These are phyloP conservation scores for Entoloma clypeatum DNA, from an alignment of 1,284 basidiomycete species.

Conservation along the genomic window DNA sequence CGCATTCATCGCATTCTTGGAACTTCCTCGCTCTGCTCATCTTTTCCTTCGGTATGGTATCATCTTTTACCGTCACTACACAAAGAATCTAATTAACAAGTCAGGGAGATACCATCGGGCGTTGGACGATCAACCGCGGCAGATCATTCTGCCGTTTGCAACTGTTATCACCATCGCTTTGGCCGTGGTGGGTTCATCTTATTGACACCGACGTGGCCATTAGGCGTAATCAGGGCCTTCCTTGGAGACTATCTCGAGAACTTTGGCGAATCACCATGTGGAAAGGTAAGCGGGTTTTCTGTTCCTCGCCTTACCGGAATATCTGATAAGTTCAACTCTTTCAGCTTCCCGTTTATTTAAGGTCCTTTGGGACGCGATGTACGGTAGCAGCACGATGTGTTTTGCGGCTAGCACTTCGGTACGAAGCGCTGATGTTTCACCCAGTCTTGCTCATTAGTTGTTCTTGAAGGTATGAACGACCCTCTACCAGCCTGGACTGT, in stretches of 20 bases:
- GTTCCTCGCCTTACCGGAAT: too few relatives aligned
- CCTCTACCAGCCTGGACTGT: constrained; percentile 73
- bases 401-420: constrained; percentile 87
- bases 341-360: constrained; percentile 93
- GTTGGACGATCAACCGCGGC: constrained; percentile 65
- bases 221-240: constrained; percentile 93
- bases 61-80: background rate
- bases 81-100: background rate
- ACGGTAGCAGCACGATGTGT: constrained; percentile 86
- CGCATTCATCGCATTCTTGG: too few relatives aligned
- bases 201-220: constrained; percentile 83
- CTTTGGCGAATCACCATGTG: constrained; percentile 84
- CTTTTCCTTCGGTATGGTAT: constrained; percentile 78
- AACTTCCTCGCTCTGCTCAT: constrained; percentile 92
- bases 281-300: constrained; percentile 44
- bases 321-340: background rate
- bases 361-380: constrained; percentile 92
- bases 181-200: constrained; percentile 81
- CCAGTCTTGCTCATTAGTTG: constrained; percentile 2
- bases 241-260: constrained; percentile 99
- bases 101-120: constrained; percentile 65
- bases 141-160: constrained; percentile 51
- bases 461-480: constrained; percentile 68
- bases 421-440: constrained; percentile 19
- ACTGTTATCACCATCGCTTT: constrained; percentile 62